These are phyloP conservation scores for Tulasnella sp. DNA, from an alignment of 768 basidiomycete species.

Conservation along the genomic window DNA sequence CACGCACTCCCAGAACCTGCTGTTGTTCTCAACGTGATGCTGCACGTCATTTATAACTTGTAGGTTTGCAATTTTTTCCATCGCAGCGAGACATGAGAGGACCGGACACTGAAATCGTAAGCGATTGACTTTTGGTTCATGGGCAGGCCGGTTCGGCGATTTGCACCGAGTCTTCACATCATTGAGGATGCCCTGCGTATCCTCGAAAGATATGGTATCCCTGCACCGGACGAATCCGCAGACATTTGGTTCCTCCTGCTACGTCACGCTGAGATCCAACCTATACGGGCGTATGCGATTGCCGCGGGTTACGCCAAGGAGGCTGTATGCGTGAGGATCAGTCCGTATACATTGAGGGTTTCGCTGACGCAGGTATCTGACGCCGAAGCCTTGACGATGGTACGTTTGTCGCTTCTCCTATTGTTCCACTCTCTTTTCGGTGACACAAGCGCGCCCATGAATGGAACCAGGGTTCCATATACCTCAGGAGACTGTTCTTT, in stretches of 20 bases:
- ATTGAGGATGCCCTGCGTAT: conserved; percentile 45
- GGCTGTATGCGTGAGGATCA: conserved; percentile 66
- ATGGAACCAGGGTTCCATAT: conserved; percentile 46
- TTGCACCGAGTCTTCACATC: conserved; percentile 35
- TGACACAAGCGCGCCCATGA: too few species aligned
- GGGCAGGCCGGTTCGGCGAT: conserved; percentile 11
- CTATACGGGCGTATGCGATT: conserved; percentile 61
- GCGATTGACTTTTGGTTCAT: background rate
- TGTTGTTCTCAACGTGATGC: conserved; percentile 2
- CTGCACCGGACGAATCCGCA: background rate
- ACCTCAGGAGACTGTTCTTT: conserved; percentile 72
- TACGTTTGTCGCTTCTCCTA: too few species aligned
- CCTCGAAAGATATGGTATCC: conserved; percentile 47
- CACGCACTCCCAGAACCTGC: background rate
- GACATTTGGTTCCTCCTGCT: conserved; percentile 31
- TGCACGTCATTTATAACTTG: conserved; percentile 8
- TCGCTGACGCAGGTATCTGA: conserved; percentile 58
- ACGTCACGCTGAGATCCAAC: conserved; percentile 52
- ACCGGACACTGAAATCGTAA: background rate
- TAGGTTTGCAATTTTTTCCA: conserved; percentile 31
- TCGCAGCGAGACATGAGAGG: conserved; percentile 33
- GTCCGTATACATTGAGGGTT: conserved; percentile 62
- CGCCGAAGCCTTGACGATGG: conserved; percentile 51
- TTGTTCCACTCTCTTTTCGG: too few species aligned
- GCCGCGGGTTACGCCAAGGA: conserved; percentile 55